Evolutionary conservation across 176 grass and related monocot species (phyloP).

Genomic region (Aegilops sharonensis): DNA sequence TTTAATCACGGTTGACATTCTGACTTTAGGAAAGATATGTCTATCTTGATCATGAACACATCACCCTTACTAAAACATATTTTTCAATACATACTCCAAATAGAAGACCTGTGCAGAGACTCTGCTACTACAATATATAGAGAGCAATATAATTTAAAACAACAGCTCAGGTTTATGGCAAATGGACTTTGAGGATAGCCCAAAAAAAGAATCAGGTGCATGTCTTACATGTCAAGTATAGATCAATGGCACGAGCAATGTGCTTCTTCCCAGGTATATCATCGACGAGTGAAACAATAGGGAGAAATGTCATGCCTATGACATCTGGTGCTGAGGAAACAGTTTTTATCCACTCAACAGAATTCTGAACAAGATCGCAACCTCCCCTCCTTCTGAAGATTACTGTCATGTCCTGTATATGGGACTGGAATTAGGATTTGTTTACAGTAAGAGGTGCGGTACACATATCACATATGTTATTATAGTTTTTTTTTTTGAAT

Average conservation of each 20-base stretch:
- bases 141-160: neutral
- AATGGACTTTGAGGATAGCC: conserved; percentile 10
- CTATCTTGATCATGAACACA: neutral
- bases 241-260: conserved; percentile 81
- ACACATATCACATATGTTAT: neutral
- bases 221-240: conserved; percentile 89
- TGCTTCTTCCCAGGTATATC: conserved; percentile 71
- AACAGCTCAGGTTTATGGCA: neutral
- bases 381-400: conserved; percentile 99
- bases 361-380: conserved; percentile 92
- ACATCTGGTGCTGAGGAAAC: conserved; percentile 84
- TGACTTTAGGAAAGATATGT: neutral
- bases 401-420: conserved; percentile 88
- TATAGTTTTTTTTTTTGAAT: neutral
- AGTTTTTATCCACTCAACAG: conserved; percentile 74
- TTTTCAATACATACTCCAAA: neutral
- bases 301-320: conserved; percentile 91
- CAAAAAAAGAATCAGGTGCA: conserved; percentile 19
- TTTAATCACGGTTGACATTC: neutral
- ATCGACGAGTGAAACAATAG: conserved; percentile 83
- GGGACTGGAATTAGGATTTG: neutral
- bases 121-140: neutral
- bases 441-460: neutral
- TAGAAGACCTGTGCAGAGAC: neutral
- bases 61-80: neutral